Base-by-base conservation (phyloP, 2,329 filamentous ascomycete species). In the Aspergillus carbonarius region DNA sequence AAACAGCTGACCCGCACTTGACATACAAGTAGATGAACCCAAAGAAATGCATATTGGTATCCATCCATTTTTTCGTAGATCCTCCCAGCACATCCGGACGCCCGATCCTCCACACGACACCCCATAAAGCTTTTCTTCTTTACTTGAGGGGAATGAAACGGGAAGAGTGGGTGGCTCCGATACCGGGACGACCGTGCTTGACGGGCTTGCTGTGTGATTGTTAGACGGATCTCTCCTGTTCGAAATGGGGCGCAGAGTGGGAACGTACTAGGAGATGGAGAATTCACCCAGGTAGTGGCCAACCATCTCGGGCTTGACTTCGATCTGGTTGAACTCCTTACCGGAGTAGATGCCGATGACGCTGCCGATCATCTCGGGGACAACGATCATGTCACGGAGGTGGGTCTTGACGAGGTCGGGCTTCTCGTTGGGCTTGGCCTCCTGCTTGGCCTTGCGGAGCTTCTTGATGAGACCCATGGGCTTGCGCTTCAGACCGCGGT, bases 91-190 rank as follows among this genome's bases (percentile, higher is more conserved):
- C 60, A 66, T 61, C 64, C 62, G 62, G 58, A 67, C 62, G 64
- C 70, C 71, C 62, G 66, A 67, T 72, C 69, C 70, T 70, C 71
- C 72, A 72, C 70, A 68, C 66, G 63, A 72, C 72, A 72, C 68
- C 68, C 68, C 70, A 39, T 66, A 62, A 73, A 71, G 66, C 76
- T 69, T 69, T 66, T 67, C 65, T 71, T 71, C 69, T 83, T 88
- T 97, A 98, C 88, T 99, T 99, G 82, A 99, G 90, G 82, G 95
- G 95, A 87, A 99, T 99, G 90, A 99, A 99, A 89, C 95, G 92
- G 82, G 95, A 99, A 85, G 93, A 98, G 91, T 99, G 93, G 74
- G 95, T 99, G 78, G 95, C 95, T 96, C 95, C 95, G 78, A 99
- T 99, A 98, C 95, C 95, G 78, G 95, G 95, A 83, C 95, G 87